Conservation (phyloP, 169 alveolate genomes). For the Plasmodium billcollinsi region DNA sequence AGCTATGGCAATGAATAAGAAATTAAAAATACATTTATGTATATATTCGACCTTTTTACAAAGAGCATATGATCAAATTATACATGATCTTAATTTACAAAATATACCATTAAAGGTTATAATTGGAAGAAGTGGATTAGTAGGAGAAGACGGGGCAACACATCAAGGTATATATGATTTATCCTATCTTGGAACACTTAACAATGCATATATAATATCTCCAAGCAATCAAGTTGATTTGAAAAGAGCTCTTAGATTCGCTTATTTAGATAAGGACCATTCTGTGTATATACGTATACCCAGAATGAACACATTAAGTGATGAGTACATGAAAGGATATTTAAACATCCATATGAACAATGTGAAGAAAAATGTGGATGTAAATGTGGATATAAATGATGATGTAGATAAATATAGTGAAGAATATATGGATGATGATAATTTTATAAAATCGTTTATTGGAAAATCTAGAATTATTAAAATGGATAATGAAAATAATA, state of each 20-base stretch:
- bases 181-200: constrained; percentile 83
- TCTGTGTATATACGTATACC: constrained; percentile 50
- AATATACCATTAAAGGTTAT: constrained; percentile 86
- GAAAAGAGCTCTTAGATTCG: constrained; percentile 22
- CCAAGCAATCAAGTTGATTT: constrained; percentile 88
- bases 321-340: constrained; percentile 14
- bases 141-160: constrained; percentile 91
- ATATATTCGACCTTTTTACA: constrained; percentile 91
- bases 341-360: constrained; percentile 23
- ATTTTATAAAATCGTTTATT: not conserved
- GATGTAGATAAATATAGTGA: not conserved
- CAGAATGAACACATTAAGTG: constrained; percentile 31
- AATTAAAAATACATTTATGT: constrained; percentile 84
- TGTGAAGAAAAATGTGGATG: not conserved
- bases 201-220: constrained; percentile 86
- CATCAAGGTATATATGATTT: constrained; percentile 92
- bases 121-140: constrained; percentile 89
- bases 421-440: not conserved
- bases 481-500: constrained; percentile 10
- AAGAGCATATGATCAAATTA: constrained; percentile 90
- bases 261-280: constrained; percentile 11
- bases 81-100: constrained; percentile 89
- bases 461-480: constrained; percentile 52
- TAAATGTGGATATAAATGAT: no score
- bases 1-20: constrained; percentile 88